phyloP scores from a whole-genome alignment of 345 rosid genomes.

The Kernera saxatilis region DNA sequence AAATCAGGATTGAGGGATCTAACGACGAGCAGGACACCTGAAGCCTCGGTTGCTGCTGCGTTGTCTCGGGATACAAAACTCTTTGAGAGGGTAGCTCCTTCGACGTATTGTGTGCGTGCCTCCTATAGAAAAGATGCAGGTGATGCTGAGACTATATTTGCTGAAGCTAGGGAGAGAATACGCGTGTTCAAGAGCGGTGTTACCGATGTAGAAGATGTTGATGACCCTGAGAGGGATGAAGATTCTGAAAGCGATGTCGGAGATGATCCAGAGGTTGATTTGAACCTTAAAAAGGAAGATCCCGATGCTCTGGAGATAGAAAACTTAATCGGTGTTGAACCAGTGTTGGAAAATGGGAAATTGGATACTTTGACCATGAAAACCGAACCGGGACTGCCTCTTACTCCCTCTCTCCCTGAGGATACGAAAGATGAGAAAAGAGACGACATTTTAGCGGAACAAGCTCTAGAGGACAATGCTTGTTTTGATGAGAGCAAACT shows the following conservation, averaged over 20 bases:
- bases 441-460: conserved; percentile 14
- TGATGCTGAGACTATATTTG: conserved; percentile 65
- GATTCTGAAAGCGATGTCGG: conserved; percentile 80
- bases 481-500: conserved; percentile 63
- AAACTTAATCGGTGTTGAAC: conserved; percentile 10
- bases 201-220: conserved; percentile 71
- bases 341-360: conserved; percentile 37
- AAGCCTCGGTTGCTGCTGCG: conserved; percentile 94
- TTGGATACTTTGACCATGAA: conserved; percentile 14
- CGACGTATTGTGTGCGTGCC: conserved; percentile 83
- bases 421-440: conserved; percentile 24
- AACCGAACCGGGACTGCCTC: conserved; percentile 34
- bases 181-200: conserved; percentile 54
- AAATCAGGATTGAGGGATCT: conserved; percentile 91
- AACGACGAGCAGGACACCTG: conserved; percentile 91
- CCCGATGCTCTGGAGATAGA: conserved; percentile 26
- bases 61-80: conserved; percentile 88
- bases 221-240: conserved; percentile 80
- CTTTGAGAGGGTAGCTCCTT: conserved; percentile 92
- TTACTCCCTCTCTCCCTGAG: conserved; percentile 33
- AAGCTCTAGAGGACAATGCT: conserved; percentile 15
- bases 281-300: conserved; percentile 39
- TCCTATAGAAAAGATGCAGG: conserved; percentile 71
- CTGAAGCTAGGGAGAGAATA: conserved; percentile 75
- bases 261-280: conserved; percentile 70